These are phyloP conservation scores for Collybia nuda DNA, from an alignment of 768 basidiomycete species.

Conservation along the genomic window DNA sequence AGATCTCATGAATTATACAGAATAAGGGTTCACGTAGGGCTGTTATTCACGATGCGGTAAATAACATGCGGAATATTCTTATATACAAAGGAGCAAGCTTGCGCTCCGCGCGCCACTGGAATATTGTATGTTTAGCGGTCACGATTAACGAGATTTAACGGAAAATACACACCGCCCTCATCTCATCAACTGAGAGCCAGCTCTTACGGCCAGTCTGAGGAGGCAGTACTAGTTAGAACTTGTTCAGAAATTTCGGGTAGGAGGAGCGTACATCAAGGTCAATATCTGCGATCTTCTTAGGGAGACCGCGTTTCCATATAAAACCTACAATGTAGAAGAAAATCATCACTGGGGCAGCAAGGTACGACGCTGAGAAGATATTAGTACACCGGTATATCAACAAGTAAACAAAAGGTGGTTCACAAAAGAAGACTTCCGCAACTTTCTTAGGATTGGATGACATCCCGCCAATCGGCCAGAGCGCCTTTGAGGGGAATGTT, in stretches of 20 bases:
- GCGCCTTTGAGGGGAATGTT: slow-evolving; percentile 20
- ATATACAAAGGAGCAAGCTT: slow-evolving; percentile 31
- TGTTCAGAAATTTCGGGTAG: background rate
- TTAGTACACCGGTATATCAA: background rate
- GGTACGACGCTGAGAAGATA: slow-evolving; percentile 27
- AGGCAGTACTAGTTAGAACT: background rate
- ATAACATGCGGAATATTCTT: slow-evolving; percentile 37
- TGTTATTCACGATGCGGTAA: slow-evolving; percentile 8
- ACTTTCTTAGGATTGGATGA: slow-evolving; percentile 20
- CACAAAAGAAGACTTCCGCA: slow-evolving; percentile 37
- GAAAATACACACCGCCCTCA: slow-evolving; percentile 31
- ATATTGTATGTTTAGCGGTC: background rate
- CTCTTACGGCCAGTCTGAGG: slow-evolving; percentile 40
- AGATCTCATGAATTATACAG: too few species aligned
- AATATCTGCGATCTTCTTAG: slow-evolving; percentile 34
- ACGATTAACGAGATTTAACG: background rate
- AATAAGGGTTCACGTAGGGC: too few species aligned
- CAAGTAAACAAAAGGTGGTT: background rate
- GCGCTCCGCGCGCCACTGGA: slow-evolving; percentile 38
- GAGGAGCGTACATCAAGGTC: slow-evolving; percentile 34
- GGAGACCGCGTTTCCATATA: slow-evolving; percentile 38
- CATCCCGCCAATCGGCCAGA: slow-evolving; percentile 39
- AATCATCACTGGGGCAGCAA: slow-evolving; percentile 39
- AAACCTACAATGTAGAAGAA: slow-evolving; percentile 36
- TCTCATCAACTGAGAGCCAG: slow-evolving; percentile 44